These are phyloP conservation scores for Puccinia horiana DNA, from an alignment of 1,284 basidiomycete species.

Conservation along the genomic window DNA sequence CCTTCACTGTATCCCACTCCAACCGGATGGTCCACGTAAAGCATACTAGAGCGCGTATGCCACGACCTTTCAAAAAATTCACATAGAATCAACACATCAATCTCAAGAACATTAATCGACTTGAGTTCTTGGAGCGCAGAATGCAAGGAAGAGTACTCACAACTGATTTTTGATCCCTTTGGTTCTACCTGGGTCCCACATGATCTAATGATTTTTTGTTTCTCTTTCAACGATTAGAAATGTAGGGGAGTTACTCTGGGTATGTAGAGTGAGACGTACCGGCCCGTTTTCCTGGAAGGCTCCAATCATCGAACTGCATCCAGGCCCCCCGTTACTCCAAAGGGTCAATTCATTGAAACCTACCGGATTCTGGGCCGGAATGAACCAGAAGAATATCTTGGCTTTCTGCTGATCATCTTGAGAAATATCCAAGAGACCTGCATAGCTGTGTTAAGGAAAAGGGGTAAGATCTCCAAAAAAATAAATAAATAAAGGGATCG, in stretches of 20 bases:
- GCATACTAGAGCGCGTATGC: constrained; percentile 49
- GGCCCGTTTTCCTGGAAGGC: constrained; percentile 79
- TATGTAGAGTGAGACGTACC: constrained; percentile 34
- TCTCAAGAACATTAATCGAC: background rate
- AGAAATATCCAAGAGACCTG: constrained; percentile 72
- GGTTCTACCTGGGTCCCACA: constrained; percentile 69
- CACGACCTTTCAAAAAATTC: constrained; percentile 7
- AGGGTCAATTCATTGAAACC: constrained; percentile 68
- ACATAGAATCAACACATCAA: background rate
- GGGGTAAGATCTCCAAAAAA: background rate
- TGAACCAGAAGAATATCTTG: constrained; percentile 83
- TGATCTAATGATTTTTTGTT: constrained; percentile 12
- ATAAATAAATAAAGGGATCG: background rate
- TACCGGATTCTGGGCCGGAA: constrained; percentile 72
- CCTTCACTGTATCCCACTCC: constrained; percentile 79
- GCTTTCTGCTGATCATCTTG: constrained; percentile 66
- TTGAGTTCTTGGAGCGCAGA: too few species aligned
- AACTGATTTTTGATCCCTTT: constrained; percentile 69
- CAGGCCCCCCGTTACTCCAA: constrained; percentile 61
- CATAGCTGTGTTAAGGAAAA: constrained; percentile 60
- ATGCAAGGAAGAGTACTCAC: too few species aligned
- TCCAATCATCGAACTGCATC: constrained; percentile 75
- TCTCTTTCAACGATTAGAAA: background rate
- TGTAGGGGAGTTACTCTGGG: background rate
- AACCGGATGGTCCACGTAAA: constrained; percentile 83